A percentile compares a stretch with the other conserved stretches of the same genome.
Evolutionary conservation across 2,329 filamentous ascomycete genomes (phyloP).

Genomic region (Trichophyton mentagrophytes): DNA sequence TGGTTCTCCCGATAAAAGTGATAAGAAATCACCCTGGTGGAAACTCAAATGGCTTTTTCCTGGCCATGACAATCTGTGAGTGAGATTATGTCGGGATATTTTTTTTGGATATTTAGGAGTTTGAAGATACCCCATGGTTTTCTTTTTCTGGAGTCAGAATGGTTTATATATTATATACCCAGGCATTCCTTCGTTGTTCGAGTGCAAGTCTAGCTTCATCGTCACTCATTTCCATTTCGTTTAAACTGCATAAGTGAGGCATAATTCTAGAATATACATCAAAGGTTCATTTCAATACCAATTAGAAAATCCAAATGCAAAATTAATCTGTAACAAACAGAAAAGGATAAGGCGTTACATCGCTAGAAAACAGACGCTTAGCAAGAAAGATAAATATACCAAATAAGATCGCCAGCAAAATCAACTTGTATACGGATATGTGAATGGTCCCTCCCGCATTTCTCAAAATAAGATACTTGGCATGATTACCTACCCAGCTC

Average conservation of each 20-base stretch:
- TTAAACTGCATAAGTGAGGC: background rate
- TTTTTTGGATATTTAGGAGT: background rate
- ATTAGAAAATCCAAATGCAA: background rate
- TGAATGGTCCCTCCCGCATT: too few relatives aligned
- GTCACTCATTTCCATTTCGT: background rate
- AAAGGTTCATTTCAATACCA: background rate
- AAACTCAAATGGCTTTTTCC: constrained; percentile 9
- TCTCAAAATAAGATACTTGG: too few relatives aligned
- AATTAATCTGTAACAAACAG: background rate
- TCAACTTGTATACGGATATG: background rate
- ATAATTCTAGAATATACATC: background rate
- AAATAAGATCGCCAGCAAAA: background rate
- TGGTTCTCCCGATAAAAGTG: constrained; percentile 5
- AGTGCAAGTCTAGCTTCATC: background rate
- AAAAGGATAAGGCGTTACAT: background rate
- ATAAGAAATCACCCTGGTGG: constrained; percentile 6
- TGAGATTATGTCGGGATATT: background rate
- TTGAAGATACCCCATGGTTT: background rate
- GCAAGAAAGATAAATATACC: background rate
- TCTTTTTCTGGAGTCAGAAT: too few relatives aligned
- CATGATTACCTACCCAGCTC: constrained; percentile 52
- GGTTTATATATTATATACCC: background rate
- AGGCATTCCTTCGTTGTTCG: background rate
- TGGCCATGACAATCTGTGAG: background rate
- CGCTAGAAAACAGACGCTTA: background rate